Conservation (phyloP, 345 rosid genomes). For the Psidium friedrichsthalianum region DNA sequence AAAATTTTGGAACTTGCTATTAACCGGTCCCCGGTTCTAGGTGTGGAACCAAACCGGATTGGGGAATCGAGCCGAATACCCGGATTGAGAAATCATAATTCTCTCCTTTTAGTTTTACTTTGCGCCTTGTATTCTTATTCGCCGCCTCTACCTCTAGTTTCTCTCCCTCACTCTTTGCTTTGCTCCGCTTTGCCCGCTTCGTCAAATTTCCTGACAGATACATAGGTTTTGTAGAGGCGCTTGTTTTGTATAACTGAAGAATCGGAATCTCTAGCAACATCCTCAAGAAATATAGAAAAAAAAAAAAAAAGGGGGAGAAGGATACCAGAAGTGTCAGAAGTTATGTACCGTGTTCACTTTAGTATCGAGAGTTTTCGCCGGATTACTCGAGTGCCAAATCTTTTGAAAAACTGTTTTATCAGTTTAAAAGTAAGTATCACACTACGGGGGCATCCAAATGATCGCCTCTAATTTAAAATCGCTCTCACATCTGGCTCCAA, state of each 20-base stretch:
- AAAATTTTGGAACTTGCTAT: not conserved
- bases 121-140: not conserved
- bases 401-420: no score
- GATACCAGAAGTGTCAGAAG: no score
- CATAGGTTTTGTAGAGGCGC: not conserved
- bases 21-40: not conserved
- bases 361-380: no score
- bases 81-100: not conserved
- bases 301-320: not conserved
- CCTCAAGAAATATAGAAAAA: not conserved
- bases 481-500: not conserved
- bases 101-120: not conserved
- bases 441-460: not conserved
- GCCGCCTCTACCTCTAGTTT: not conserved
- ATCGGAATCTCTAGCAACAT: not conserved
- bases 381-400: no score
- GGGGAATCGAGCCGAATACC: not conserved
- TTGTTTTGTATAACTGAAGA: not conserved
- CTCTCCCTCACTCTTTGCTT: not conserved
- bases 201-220: not conserved
- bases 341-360: no score
- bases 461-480: not conserved
- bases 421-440: not conserved
- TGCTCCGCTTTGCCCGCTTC: not conserved
- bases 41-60: not conserved